Conservation (phyloP, 768 basidiomycete species). For the Lactarius sanguifluus region DNA sequence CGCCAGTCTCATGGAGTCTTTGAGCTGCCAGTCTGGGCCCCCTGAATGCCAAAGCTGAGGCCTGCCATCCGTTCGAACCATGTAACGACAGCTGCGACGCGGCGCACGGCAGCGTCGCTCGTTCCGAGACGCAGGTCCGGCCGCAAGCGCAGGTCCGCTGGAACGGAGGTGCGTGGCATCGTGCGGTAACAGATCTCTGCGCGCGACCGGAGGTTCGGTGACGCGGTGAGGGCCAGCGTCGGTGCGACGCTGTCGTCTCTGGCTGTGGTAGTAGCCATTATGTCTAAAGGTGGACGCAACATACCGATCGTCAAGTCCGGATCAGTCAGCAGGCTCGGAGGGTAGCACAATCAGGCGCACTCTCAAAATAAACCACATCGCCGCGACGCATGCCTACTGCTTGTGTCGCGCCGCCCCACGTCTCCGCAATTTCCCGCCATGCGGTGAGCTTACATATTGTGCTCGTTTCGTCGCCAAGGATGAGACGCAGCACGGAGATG, state of each 20-base stretch:
- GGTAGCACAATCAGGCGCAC: constrained; percentile 41
- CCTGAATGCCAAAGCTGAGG: constrained; percentile 32
- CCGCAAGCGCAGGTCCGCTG: constrained; percentile 54
- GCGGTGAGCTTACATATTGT: constrained; percentile 69
- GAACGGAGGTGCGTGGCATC: constrained; percentile 51
- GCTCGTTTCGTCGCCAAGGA: constrained; percentile 72
- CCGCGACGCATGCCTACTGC: constrained; percentile 57
- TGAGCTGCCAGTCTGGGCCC: neutral
- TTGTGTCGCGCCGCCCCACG: constrained; percentile 58
- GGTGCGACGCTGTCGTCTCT: constrained; percentile 21
- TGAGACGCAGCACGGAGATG: constrained; percentile 64
- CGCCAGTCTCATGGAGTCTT: neutral
- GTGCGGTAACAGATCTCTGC: constrained; percentile 77
- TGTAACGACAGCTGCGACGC: constrained; percentile 59
- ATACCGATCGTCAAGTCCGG: constrained; percentile 20
- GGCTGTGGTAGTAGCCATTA: constrained; percentile 49
- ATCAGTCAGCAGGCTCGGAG: neutral
- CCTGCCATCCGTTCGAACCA: constrained; percentile 82
- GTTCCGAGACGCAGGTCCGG: constrained; percentile 72
- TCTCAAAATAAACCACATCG: constrained; percentile 69
- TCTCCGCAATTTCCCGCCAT: constrained; percentile 75
- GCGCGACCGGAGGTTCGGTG: constrained; percentile 60
- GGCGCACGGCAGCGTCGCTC: constrained; percentile 67
- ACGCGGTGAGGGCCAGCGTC: constrained; percentile 51
- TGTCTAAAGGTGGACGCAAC: constrained; percentile 42